These are phyloP conservation scores for Tilletia walkeri DNA, from an alignment of 1,284 basidiomycete species.

Conservation along the genomic window DNA sequence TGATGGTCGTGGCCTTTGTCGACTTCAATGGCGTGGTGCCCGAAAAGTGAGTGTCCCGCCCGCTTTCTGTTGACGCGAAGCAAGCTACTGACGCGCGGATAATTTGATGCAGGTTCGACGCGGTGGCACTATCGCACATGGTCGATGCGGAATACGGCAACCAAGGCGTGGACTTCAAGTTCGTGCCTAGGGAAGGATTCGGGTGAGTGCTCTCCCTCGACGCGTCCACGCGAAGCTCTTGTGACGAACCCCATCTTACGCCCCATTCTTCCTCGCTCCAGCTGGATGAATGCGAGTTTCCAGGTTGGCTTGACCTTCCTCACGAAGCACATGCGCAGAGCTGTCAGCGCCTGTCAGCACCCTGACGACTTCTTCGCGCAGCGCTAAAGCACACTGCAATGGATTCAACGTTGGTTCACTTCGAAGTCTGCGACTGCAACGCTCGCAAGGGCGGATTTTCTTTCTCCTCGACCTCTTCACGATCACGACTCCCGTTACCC, in stretches of 20 bases:
- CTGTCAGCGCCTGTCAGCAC: slow-evolving; percentile 85
- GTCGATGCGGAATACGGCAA: slow-evolving; percentile 99
- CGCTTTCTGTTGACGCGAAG: not conserved
- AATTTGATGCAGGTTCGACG: slow-evolving; percentile 72
- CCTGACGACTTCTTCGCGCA: slow-evolving; percentile 77
- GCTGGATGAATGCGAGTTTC: slow-evolving; percentile 65
- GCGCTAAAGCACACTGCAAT: too few species aligned
- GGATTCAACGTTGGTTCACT: too few species aligned
- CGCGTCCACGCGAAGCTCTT: not conserved
- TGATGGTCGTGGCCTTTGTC: slow-evolving; percentile 61
- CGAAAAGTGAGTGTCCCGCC: slow-evolving; percentile 67
- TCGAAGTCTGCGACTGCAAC: too few species aligned
- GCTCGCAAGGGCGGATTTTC: too few species aligned
- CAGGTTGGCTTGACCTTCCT: slow-evolving; percentile 90
- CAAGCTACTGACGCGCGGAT: slow-evolving; percentile 20
- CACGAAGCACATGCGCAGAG: slow-evolving; percentile 87
- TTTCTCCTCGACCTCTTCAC: too few species aligned
- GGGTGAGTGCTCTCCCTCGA: slow-evolving; percentile 69
- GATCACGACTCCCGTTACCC: too few species aligned
- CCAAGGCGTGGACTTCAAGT: slow-evolving; percentile 91
- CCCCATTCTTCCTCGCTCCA: not conserved
- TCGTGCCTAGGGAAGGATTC: slow-evolving; percentile 86
- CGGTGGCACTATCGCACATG: slow-evolving; percentile 87
- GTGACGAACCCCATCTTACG: not conserved
- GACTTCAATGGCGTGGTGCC: slow-evolving; percentile 97